Percentiles rank a stretch among this genome's conserved stretches.
Evolutionary conservation across 192 early-diverging fungal species (phyloP).

Genomic region (Backusella westeae): DNA sequence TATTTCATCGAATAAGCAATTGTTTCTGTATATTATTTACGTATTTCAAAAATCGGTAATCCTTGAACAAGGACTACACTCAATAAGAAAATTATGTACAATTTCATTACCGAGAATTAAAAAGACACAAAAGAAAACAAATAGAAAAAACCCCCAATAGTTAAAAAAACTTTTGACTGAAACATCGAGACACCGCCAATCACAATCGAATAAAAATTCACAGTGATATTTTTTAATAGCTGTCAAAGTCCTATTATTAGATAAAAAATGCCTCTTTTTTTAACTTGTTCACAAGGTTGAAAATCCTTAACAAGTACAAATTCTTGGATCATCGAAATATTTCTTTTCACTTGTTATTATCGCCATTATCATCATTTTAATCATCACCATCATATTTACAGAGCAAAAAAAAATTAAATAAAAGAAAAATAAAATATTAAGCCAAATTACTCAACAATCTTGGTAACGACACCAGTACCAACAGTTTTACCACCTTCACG

Average conservation of each 20-base stretch:
- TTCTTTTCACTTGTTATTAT: background rate
- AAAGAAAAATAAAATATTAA: background rate
- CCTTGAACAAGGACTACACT: background rate
- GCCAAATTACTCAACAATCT: conserved; percentile 19
- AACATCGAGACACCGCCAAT: background rate
- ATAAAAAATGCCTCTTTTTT: no score
- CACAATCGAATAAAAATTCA: background rate
- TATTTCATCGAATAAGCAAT: background rate
- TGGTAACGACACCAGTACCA: conserved; percentile 76
- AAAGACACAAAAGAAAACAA: background rate
- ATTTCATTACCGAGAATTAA: background rate
- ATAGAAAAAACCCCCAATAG: background rate
- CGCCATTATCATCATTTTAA: background rate
- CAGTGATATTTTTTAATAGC: background rate
- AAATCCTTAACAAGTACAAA: no score
- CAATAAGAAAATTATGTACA: background rate
- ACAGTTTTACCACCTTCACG: conserved; percentile 98
- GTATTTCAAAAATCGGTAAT: conserved; percentile 9
- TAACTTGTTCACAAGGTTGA: no score
- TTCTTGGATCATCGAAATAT: background rate
- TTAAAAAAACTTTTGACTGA: background rate
- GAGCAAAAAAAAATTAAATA: background rate
- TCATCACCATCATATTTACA: background rate
- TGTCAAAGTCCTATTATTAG: background rate
- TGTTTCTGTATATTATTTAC: background rate